Conservation (phyloP, 768 basidiomycete genomes). For the Crassisporium funariophilum region DNA sequence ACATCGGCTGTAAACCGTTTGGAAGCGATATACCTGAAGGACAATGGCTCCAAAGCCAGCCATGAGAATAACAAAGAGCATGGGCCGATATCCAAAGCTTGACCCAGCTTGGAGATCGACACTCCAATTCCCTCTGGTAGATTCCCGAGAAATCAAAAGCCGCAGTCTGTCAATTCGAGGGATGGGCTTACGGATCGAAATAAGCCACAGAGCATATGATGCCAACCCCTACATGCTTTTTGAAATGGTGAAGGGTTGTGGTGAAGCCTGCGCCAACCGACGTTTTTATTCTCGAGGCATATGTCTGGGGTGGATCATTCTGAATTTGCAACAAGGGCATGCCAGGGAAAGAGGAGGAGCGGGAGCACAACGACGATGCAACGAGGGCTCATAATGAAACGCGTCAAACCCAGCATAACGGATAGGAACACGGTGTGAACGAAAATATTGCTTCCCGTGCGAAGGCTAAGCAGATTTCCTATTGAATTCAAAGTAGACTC, state of each 20-base stretch:
- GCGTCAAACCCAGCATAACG: slow-evolving; percentile 32
- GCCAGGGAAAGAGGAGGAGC: slow-evolving; percentile 20
- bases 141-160: background rate
- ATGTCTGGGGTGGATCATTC: slow-evolving; percentile 8
- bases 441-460: slow-evolving; percentile 33
- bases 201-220: slow-evolving; percentile 86
- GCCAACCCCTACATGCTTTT: slow-evolving; percentile 75
- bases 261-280: slow-evolving; percentile 12
- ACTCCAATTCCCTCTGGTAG: slow-evolving; percentile 70
- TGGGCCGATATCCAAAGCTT: slow-evolving; percentile 75
- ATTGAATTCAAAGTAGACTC: slow-evolving; percentile 17
- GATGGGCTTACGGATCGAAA: slow-evolving; percentile 71
- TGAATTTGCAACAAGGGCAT: slow-evolving; percentile 18
- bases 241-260: slow-evolving; percentile 48
- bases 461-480: slow-evolving; percentile 18
- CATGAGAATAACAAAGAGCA: slow-evolving; percentile 83
- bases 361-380: slow-evolving; percentile 10
- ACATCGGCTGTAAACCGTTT: slow-evolving; percentile 1
- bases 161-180: slow-evolving; percentile 3
- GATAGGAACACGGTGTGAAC: slow-evolving; percentile 32
- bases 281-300: slow-evolving; percentile 5
- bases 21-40: slow-evolving; percentile 57
- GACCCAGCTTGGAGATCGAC: slow-evolving; percentile 81
- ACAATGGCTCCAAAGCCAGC: slow-evolving; percentile 81
- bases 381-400: slow-evolving; percentile 32